These are phyloP conservation scores for Ensete glaucum DNA, from an alignment of 176 grass and related monocot species.

Conservation along the genomic window DNA sequence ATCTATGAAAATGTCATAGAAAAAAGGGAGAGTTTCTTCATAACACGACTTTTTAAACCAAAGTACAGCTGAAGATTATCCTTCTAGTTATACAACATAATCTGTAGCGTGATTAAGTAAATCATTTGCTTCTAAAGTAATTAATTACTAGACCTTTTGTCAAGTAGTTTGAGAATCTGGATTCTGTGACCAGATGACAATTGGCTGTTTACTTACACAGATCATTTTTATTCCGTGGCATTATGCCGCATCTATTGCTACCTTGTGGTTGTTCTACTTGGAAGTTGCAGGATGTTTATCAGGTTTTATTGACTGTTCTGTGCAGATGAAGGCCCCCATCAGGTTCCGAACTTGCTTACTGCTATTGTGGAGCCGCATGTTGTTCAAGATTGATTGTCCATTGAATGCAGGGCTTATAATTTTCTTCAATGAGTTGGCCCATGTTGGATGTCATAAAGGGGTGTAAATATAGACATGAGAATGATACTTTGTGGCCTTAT, in stretches of 20 bases:
- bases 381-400: too few species aligned
- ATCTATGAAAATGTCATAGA: background rate
- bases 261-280: background rate
- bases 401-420: background rate
- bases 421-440: background rate
- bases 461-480: background rate
- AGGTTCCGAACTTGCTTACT: background rate
- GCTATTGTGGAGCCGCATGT: background rate
- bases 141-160: background rate
- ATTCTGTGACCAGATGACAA: background rate
- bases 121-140: background rate
- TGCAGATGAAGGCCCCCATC: background rate
- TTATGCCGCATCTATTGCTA: too few species aligned
- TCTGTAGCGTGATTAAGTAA: background rate
- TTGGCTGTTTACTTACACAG: too few species aligned
- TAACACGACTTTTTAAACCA: background rate
- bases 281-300: background rate
- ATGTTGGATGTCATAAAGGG: background rate
- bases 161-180: background rate
- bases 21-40: background rate
- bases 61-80: background rate
- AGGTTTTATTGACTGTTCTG: background rate
- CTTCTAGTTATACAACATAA: background rate
- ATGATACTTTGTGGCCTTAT: background rate
- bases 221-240: too few species aligned